Evolutionary conservation across 2,329 filamentous ascomycete genomes (phyloP).

Genomic region (Ceratocystis papillata): DNA sequence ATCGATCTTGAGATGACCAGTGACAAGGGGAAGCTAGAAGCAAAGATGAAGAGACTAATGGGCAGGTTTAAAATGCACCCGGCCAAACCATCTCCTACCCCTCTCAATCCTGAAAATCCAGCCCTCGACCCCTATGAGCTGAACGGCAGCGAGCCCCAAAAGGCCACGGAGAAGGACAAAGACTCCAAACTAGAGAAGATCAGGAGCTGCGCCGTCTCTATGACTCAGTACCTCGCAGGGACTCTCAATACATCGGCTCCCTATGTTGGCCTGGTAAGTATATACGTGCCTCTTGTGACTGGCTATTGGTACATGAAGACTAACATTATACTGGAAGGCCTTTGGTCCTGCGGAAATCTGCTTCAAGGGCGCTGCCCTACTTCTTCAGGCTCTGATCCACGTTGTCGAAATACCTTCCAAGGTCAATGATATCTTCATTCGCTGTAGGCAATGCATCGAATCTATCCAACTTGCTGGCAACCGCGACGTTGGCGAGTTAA

Average conservation of each 20-base stretch:
- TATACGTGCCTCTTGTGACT: neutral
- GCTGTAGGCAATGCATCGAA: slow-evolving; percentile 10
- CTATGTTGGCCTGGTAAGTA: slow-evolving; percentile 12
- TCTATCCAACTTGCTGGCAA: neutral
- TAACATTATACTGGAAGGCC: neutral
- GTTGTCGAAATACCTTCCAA: slow-evolving; percentile 9
- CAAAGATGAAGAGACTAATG: neutral
- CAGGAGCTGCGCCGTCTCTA: neutral
- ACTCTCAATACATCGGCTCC: slow-evolving; percentile 6
- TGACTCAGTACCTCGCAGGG: slow-evolving; percentile 1
- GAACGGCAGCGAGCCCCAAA: neutral
- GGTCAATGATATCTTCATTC: slow-evolving; percentile 7
- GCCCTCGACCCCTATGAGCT: neutral
- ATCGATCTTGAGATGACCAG: neutral
- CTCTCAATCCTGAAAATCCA: no score
- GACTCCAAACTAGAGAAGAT: neutral
- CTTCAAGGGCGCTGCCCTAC: slow-evolving; percentile 15
- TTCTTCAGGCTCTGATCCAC: slow-evolving; percentile 10
- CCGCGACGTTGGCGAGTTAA: neutral
- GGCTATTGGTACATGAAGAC: neutral
- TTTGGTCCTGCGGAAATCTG: slow-evolving; percentile 17
- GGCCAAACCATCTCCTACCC: neutral
- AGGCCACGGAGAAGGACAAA: neutral
- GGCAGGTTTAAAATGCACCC: neutral
- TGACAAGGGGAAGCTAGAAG: neutral